phyloP scores from a whole-genome alignment of 2,329 filamentous ascomycete species.

The Penicillium polonicum region DNA sequence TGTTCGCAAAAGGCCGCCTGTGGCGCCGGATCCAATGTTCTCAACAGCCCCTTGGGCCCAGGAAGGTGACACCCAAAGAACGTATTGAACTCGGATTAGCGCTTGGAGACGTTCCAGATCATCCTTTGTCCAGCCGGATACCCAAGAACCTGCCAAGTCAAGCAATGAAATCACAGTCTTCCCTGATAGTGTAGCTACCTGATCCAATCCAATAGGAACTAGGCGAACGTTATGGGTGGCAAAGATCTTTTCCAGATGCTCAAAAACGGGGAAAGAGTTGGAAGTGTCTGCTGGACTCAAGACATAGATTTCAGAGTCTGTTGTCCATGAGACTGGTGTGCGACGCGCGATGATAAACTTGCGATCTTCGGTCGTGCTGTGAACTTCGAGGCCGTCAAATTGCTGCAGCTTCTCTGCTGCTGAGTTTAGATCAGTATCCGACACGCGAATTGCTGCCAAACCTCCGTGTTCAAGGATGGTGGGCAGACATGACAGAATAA shows the following conservation, averaged over 20 bases:
- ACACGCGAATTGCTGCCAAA: slow-evolving; percentile 12
- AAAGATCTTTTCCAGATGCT: slow-evolving; percentile 14
- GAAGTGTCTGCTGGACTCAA: slow-evolving; percentile 4
- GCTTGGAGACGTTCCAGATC: slow-evolving; percentile 15
- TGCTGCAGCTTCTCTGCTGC: slow-evolving; percentile 6
- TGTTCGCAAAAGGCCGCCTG: slow-evolving; percentile 25
- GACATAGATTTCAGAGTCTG: slow-evolving; percentile 17
- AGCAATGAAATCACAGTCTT: slow-evolving; percentile 23
- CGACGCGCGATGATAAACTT: slow-evolving; percentile 13
- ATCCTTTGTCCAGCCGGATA: slow-evolving; percentile 8
- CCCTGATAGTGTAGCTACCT: slow-evolving; percentile 9
- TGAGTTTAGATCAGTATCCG: slow-evolving; percentile 2
- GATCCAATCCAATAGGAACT: slow-evolving; percentile 10
- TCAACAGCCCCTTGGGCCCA: slow-evolving; percentile 13
- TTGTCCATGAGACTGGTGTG: slow-evolving; percentile 13
- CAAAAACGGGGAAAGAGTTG: slow-evolving; percentile 5
- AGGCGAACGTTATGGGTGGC: slow-evolving; percentile 14
- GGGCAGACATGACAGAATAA: slow-evolving; percentile 5
- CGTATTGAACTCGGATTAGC: slow-evolving; percentile 16
- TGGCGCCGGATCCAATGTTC: slow-evolving; percentile 20
- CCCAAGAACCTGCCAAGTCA: slow-evolving; percentile 17
- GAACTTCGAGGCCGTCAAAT: slow-evolving; percentile 10
- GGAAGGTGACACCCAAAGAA: slow-evolving; percentile 22
- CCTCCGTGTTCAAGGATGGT: slow-evolving; percentile 12
- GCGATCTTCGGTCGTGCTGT: slow-evolving; percentile 13